Percentiles rank a stretch among this genome's conserved stretches.
Conservation (phyloP, 305 asterid species). For the Fraxinus nigra region DNA sequence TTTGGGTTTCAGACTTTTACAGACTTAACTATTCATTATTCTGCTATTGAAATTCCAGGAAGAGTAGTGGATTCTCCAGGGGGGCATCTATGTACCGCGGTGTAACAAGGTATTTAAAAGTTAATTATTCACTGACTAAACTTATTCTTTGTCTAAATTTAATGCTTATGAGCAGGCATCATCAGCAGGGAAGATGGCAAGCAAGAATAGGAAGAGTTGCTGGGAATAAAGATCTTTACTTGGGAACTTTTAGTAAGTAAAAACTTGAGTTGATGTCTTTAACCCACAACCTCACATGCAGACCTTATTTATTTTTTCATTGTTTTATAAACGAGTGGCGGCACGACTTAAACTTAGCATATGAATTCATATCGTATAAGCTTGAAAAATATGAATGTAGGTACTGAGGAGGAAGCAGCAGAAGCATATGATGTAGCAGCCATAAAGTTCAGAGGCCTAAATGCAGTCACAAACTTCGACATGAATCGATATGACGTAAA, state of each 20-base stretch:
- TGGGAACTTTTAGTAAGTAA: constrained; percentile 77
- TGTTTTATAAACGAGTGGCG: too few species aligned
- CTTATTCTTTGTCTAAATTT: constrained; percentile 14
- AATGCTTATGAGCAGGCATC: constrained; percentile 53
- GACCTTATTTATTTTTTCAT: too few species aligned
- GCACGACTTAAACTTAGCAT: too few species aligned
- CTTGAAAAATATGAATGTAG: constrained; percentile 27
- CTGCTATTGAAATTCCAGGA: constrained; percentile 39
- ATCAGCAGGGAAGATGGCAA: constrained; percentile 96
- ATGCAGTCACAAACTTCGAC: constrained; percentile 82
- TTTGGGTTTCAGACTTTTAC: background rate
- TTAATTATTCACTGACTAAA: background rate
- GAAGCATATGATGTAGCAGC: constrained; percentile 95
- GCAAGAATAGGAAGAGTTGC: constrained; percentile 92
- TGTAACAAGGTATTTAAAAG: constrained; percentile 59
- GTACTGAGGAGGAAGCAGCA: constrained; percentile 93
- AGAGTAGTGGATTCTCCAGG: constrained; percentile 87
- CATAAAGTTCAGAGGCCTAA: constrained; percentile 79
- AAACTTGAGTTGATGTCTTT: background rate
- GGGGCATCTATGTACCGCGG: constrained; percentile 97
- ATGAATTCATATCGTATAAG: too few species aligned
- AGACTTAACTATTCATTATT: background rate
- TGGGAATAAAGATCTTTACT: constrained; percentile 84
- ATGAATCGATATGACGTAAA: constrained; percentile 87
- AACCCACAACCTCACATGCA: background rate